Evolutionary conservation across 306 rosid species (phyloP), one percentile per base, ranked within the genome.

Genomic region (Quercus rubra): DNA sequence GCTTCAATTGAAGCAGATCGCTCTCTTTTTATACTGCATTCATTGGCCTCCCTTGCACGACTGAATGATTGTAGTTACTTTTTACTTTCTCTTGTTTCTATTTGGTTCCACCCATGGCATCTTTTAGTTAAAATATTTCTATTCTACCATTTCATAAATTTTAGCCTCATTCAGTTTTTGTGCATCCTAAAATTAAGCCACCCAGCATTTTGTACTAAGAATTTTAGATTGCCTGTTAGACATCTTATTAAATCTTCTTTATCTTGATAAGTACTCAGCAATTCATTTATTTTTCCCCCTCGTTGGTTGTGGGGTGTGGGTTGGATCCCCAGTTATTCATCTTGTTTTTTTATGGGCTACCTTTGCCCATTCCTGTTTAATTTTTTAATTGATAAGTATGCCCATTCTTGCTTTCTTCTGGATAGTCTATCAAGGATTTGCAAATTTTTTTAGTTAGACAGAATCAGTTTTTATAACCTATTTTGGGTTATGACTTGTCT

Each of bases 401-500:
- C 27, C 62, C 10, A 11, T 19, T 38, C 46, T 38, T 38, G 46
- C 28, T 21, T 21, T 11, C 27, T 59, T 20, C 9, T 67, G 51
- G 15, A 35, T 67, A 67, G 54, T 67, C 51, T 67, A 67, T 35
- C 25, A 35, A 35, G 51, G 46, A 67, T 33, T 19, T 67, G 41
- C 43, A 31, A 20, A 67, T 5, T 25, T 67, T 67, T 67, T 33
- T 67, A 35, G 4, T 67, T 18, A 15, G 19, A 35, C 72, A 35
- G 51, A 67, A 33, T 35, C 25, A 33, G 15, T 33, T 67, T 5
- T 33, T 67, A 49, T 23, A n/a, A 33, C 72, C 23, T 67, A 19
- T 64, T 67, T 67, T 19, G 20, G 56, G 74, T 78, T 83, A 75
- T 31, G 41, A 76, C 61, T 75, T 23, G 73, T 79, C 70, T 78